Evolutionary conservation across 2,329 filamentous ascomycete genomes (phyloP).

Genomic region (Beauveria varroae): DNA sequence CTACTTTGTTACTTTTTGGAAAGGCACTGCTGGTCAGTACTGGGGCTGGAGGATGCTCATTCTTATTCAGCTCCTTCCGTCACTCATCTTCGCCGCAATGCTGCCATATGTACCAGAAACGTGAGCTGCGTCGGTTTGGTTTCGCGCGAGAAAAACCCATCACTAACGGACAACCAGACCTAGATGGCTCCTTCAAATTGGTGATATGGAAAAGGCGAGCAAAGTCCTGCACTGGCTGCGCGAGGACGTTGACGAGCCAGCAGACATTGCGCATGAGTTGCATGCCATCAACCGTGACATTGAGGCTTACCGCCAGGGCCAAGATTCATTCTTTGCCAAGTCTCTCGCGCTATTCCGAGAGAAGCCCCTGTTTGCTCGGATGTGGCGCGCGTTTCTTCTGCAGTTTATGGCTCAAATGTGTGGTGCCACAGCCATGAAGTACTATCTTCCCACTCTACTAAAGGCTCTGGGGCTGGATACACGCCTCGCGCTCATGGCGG

Average conservation of each 20-base stretch:
- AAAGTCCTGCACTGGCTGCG: conserved; percentile 41
- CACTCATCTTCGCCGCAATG: conserved; percentile 39
- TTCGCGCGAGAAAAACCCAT: background rate
- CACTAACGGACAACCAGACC: conserved; percentile 25
- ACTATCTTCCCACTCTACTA: conserved; percentile 49
- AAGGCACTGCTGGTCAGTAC: conserved; percentile 30
- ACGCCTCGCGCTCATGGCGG: conserved; percentile 42
- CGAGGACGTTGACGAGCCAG: conserved; percentile 30
- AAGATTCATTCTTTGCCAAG: conserved; percentile 15
- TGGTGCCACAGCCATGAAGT: conserved; percentile 53
- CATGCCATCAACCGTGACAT: conserved; percentile 38
- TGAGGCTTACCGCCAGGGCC: conserved; percentile 25
- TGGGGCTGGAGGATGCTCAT: conserved; percentile 48
- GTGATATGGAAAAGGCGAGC: conserved; percentile 33
- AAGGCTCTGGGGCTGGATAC: conserved; percentile 40
- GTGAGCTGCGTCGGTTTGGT: conserved; percentile 25
- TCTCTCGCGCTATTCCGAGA: conserved; percentile 40
- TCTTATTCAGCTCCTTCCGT: conserved; percentile 43
- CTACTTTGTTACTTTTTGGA: conserved; percentile 49
- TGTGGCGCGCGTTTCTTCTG: conserved; percentile 49
- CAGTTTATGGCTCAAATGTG: conserved; percentile 56
- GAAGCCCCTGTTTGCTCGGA: conserved; percentile 38
- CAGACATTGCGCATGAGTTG: conserved; percentile 35
- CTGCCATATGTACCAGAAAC: conserved; percentile 48
- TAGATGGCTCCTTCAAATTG: conserved; percentile 50